A percentile compares a stretch with the other conserved stretches of the same genome.
Evolutionary conservation across 2,329 filamentous ascomycete genomes (phyloP).

Genomic region (Sodiomyces alkalinus): DNA sequence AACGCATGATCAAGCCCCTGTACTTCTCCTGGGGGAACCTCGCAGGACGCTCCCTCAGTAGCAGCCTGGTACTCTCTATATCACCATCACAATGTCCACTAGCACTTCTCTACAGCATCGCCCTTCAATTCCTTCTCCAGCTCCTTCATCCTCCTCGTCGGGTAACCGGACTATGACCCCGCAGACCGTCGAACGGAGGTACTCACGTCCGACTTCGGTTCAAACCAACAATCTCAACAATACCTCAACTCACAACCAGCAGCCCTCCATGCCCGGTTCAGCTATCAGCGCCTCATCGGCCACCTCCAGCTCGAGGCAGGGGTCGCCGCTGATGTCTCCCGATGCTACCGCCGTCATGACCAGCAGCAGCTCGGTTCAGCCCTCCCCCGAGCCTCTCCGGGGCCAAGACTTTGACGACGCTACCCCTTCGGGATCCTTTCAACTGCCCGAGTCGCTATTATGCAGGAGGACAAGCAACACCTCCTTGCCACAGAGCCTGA

Average conservation of each 20-base stretch:
- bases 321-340: slow-evolving; percentile 42
- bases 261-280: slow-evolving; percentile 28
- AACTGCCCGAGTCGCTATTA: slow-evolving; percentile 60
- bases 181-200: slow-evolving; percentile 22
- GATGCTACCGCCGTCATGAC: slow-evolving; percentile 36
- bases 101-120: slow-evolving; percentile 17
- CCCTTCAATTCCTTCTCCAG: slow-evolving; percentile 15
- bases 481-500: slow-evolving; percentile 47
- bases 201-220: slow-evolving; percentile 29
- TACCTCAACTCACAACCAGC: slow-evolving; percentile 10
- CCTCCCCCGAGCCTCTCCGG: slow-evolving; percentile 48
- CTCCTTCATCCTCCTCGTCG: slow-evolving; percentile 13
- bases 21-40: slow-evolving; percentile 4
- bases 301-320: slow-evolving; percentile 37
- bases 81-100: slow-evolving; percentile 2
- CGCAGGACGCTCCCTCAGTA: slow-evolving; percentile 4
- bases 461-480: slow-evolving; percentile 41
- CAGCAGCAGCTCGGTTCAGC: slow-evolving; percentile 48
- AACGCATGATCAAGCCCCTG: slow-evolving; percentile 6
- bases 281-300: slow-evolving; percentile 40
- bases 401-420: slow-evolving; percentile 38
- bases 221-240: slow-evolving; percentile 26
- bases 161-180: slow-evolving; percentile 25
- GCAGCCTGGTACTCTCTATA: not conserved
- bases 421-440: slow-evolving; percentile 38